Base-by-base conservation (phyloP, 116 monocot genomes). In the Trichopus zeylanicus region DNA sequence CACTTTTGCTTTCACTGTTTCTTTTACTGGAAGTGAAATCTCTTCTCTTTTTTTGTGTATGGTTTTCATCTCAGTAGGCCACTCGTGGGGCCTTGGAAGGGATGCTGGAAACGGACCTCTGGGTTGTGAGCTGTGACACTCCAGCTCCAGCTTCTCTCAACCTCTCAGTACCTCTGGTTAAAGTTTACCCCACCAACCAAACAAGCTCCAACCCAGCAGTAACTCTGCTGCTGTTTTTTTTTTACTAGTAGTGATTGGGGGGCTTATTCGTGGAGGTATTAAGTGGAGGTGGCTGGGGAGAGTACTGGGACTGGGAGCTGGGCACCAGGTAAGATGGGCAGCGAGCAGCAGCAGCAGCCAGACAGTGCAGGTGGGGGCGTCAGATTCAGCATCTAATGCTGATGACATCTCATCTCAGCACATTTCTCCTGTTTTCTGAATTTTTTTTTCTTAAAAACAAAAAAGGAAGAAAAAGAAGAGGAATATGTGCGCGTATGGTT, bases 71-170 rank as follows among this genome's bases (percentile, higher is more conserved):
- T 26, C 31, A 55, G 55, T 37, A 66, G 68, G 28, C 57, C 75
- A 58, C 75, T 68, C 75, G 75, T 75, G 75, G 75, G 75, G 51
- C 63, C 75, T 75, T 21, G 75, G 56, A 68, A 53, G 34, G 49
- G 51, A 64, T 56, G 57, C 63, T 29, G 49, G 57, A 38, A 35
- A 61, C 31, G 60, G 48, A 31, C 12, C 13, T 61, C 26, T 39
- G 15, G 11, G 6, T 27, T 24, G 1, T 3, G 19, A 56, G 6
- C 7, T 7, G 18, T 56, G 5, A 31, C 19, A 31, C 3, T 30
- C 29, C n/a, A 31, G 8, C 32, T 33, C 26, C 29, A 32, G 12
- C 22, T 19, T 2, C 26, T 53, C 19, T 16, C 53, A 27, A 3
- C 16, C 18, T 3, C 16, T 46, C 46, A 35, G 10, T 6, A 35